Evolutionary conservation across 2,329 filamentous ascomycete genomes (phyloP).

Genomic region (Beauveria sp.): DNA sequence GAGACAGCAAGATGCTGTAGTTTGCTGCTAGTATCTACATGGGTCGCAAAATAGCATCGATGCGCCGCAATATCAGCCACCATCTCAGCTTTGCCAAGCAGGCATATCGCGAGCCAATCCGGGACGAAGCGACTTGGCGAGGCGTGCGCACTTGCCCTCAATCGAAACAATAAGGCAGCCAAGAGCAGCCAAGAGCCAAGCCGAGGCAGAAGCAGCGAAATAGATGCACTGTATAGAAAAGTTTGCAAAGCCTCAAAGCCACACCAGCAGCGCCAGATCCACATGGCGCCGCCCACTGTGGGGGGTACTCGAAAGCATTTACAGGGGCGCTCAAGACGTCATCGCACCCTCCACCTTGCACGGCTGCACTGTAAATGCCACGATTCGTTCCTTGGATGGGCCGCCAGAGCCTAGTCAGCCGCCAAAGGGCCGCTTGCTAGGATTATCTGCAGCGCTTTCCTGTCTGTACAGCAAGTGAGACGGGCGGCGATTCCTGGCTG

Average conservation of each 20-base stretch:
- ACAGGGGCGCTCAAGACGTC: constrained; percentile 9
- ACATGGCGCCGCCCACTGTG: constrained; percentile 11
- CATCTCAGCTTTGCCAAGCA: neutral
- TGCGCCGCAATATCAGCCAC: neutral
- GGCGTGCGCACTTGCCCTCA: neutral
- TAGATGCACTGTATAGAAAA: constrained; percentile 9
- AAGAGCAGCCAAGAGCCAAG: neutral
- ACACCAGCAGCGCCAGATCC: neutral
- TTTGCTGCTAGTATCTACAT: neutral
- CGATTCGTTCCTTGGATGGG: neutral
- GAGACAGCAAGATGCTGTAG: neutral
- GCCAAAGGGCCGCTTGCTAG: constrained; percentile 2
- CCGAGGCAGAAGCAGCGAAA: neutral
- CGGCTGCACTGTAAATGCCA: neutral
- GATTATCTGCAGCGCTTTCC: neutral
- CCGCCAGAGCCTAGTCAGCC: neutral
- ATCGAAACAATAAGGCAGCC: neutral
- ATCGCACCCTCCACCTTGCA: neutral
- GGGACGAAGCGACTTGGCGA: constrained; percentile 9
- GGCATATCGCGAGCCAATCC: neutral
- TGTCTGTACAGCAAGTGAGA: neutral
- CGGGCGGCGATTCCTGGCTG: neutral
- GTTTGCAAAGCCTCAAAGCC: neutral
- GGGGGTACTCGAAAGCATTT: neutral
- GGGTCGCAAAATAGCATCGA: neutral